phyloP scores from a whole-genome alignment of 2,329 filamentous ascomycete genomes.

The Elsinoe arachidis region DNA sequence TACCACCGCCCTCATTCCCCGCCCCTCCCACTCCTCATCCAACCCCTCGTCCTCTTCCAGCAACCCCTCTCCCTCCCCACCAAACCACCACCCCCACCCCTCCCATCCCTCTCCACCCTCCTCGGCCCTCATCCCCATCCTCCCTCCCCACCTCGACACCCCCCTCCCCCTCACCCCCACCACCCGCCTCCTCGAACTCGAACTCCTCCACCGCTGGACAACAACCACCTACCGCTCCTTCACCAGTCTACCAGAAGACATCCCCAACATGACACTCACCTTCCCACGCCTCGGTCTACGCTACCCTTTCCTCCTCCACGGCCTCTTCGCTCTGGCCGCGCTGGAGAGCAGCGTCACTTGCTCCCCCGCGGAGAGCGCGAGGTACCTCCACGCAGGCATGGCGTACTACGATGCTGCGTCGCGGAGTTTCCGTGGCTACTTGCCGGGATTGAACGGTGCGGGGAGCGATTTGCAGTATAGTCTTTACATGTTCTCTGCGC shows the following conservation, averaged over 20 bases:
- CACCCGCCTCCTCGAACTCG: constrained; percentile 9
- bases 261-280: not conserved
- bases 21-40: not conserved
- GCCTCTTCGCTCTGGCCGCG: constrained; percentile 3
- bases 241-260: not conserved
- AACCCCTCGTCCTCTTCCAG: not conserved
- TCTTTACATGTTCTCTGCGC: constrained; percentile 7
- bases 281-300: not conserved
- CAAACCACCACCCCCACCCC: not conserved
- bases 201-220: constrained; percentile 13
- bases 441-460: not conserved
- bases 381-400: constrained; percentile 1
- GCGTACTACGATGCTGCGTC: constrained; percentile 1
- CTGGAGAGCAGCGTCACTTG: not conserved
- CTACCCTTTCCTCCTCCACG: constrained; percentile 9
- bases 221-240: constrained; percentile 2
- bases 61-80: not conserved
- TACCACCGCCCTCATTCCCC: not conserved
- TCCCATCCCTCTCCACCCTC: not conserved
- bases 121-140: not conserved
- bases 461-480: not conserved
- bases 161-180: constrained; percentile 3
- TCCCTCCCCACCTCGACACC: not conserved
- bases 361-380: not conserved
- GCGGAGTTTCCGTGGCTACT: not conserved